These are phyloP conservation scores for Verticillium longisporum DNA, from an alignment of 2,329 filamentous ascomycete genomes.

Conservation along the genomic window DNA sequence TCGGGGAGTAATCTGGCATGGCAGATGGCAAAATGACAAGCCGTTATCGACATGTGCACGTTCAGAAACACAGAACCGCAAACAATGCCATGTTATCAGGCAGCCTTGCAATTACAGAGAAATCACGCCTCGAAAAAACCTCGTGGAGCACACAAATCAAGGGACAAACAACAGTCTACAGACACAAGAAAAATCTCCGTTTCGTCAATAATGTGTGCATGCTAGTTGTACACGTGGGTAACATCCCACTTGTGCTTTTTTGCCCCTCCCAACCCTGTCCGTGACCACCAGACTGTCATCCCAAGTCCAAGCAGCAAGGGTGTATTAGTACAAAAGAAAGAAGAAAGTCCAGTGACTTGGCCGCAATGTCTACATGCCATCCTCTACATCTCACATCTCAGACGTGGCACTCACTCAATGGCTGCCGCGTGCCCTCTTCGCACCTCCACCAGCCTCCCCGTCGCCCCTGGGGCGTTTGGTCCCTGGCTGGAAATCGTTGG, in stretches of 20 bases:
- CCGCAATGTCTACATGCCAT: neutral
- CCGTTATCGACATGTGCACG: too few species aligned
- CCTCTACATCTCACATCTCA: neutral
- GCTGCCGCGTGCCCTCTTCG: slow-evolving; percentile 33
- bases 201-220: neutral
- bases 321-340: neutral
- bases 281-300: neutral
- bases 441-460: slow-evolving; percentile 31
- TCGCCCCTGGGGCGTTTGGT: slow-evolving; percentile 53
- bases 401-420: slow-evolving; percentile 15
- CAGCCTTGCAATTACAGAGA: too few species aligned
- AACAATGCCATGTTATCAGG: too few species aligned
- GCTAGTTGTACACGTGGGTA: neutral
- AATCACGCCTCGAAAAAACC: too few species aligned
- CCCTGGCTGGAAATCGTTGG: slow-evolving; percentile 50
- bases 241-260: neutral
- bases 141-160: too few species aligned
- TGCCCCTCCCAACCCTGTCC: neutral
- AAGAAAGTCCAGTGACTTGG: neutral
- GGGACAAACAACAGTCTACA: neutral
- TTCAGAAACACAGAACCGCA: too few species aligned
- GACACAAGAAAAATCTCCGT: neutral
- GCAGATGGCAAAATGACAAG: too few species aligned
- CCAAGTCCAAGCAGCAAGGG: neutral
- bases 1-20: too few species aligned